phyloP scores from a whole-genome alignment of 345 rosid species.

The Gossypium herbaceum region DNA sequence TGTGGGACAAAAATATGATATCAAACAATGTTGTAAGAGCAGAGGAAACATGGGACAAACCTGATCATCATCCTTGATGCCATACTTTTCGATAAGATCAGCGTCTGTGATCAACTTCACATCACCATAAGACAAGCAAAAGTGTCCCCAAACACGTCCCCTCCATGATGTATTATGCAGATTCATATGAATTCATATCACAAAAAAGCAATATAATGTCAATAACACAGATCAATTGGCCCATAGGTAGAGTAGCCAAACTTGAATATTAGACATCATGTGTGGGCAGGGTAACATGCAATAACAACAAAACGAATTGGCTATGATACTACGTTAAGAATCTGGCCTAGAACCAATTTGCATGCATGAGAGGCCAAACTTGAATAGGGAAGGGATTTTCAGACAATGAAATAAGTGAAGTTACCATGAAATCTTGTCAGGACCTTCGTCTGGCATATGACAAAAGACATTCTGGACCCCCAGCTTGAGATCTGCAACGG shows the following conservation, averaged over 20 bases:
- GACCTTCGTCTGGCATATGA: conserved; percentile 53
- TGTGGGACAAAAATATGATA: neutral
- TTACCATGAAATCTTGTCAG: conserved; percentile 78
- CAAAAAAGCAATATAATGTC: neutral
- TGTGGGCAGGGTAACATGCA: too few relatives aligned
- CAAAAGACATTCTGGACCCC: conserved; percentile 80
- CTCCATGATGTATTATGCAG: conserved; percentile 29
- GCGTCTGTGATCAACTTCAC: conserved; percentile 51
- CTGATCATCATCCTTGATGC: conserved; percentile 86
- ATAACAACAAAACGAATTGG: too few relatives aligned
- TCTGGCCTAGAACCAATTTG: too few relatives aligned
- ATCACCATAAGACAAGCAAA: conserved; percentile 63
- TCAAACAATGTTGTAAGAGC: neutral
- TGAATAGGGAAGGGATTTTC: neutral
- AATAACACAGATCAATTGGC: neutral
- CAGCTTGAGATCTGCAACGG: conserved; percentile 59
- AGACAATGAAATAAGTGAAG: neutral
- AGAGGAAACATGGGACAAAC: conserved; percentile 28
- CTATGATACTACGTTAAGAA: too few relatives aligned
- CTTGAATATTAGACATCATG: too few relatives aligned
- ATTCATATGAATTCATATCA: conserved; percentile 8
- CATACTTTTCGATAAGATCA: conserved; percentile 46
- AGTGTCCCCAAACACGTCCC: conserved; percentile 87
- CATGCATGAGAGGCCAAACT: too few relatives aligned
- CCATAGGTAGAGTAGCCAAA: too few relatives aligned